Evolutionary conservation across 2,329 filamentous ascomycete species (phyloP).

Genomic region (Fusarium stilboides): DNA sequence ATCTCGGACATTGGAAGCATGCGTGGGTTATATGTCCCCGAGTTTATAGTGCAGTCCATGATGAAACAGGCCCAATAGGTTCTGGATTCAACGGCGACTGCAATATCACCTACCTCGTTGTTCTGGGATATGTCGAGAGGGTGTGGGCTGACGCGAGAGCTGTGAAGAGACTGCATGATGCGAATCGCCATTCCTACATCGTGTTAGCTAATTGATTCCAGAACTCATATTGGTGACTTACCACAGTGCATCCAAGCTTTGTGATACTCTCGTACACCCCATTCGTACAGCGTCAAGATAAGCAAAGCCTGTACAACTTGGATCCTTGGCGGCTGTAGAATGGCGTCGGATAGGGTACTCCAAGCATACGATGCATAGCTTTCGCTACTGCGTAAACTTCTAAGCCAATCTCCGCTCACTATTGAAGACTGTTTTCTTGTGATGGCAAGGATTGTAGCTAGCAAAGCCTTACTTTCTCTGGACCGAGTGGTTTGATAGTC

Average conservation of each 20-base stretch:
- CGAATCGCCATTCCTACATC: conserved; percentile 39
- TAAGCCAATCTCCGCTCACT: conserved; percentile 29
- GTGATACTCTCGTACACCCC: conserved; percentile 60
- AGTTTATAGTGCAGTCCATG: conserved; percentile 62
- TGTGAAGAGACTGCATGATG: conserved; percentile 47
- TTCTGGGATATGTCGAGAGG: conserved; percentile 36
- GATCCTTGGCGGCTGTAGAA: conserved; percentile 40
- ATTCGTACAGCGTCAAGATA: conserved; percentile 59
- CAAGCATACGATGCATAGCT: conserved; percentile 38
- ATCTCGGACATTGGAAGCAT: conserved; percentile 56
- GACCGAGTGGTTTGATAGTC: conserved; percentile 43
- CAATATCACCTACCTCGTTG: conserved; percentile 26
- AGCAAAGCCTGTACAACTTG: conserved; percentile 59
- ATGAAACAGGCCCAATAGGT: conserved; percentile 64
- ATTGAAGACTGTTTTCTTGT: conserved; percentile 37
- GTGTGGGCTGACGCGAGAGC: conserved; percentile 37
- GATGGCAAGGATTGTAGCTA: conserved; percentile 39
- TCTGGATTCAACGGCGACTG: conserved; percentile 54
- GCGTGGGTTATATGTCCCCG: conserved; percentile 57
- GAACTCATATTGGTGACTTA: neutral
- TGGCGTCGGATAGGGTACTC: conserved; percentile 22
- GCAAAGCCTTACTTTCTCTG: conserved; percentile 47
- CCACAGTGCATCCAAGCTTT: conserved; percentile 60
- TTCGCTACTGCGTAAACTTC: conserved; percentile 16
- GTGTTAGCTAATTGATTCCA: neutral